Base-by-base conservation (phyloP, 1,284 basidiomycete genomes). In the Microbotryomycetes sp. region DNA sequence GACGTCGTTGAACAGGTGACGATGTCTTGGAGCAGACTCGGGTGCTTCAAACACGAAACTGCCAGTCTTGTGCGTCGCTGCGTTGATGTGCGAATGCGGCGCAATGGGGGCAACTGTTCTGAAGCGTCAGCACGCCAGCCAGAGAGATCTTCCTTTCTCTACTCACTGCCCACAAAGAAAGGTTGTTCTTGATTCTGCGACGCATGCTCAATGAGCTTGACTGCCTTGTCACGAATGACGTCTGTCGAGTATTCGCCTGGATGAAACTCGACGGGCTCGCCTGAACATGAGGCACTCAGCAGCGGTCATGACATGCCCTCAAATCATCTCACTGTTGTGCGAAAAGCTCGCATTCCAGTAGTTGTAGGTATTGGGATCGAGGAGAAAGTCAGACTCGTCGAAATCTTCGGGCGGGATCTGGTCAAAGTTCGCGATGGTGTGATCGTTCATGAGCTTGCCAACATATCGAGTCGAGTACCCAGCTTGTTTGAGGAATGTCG, bases 381-480 rank as follows among this genome's bases (percentile, higher is more conserved):
- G 64, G 1, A 75, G 63, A 49, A 72, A 64, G 50, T 73, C 73
- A 13, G 66, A 66, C n/a, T 60, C 56, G 55, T 61, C 55, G 50
- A 59, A 13, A 41, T 53, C 57, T 31, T 64, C 55, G n/a, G 68
- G 54, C 13, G 69, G 68, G 16, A 70, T 52, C 1, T 50, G 18
- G 31, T 67, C 68, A 56, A 66, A 69, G 52, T 73, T 73, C 6
- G 59, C 46, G 1, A 60, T 66, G 0, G 60, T 71, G 56, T 73
- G 71, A 30, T 62, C 72, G 52, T 74, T 74, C 73, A 74, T 73
- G 7, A 70, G 60, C 61, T 75, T 75, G 29, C 74, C 74, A 0
- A 64, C 63, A 62, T 74, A 75, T 56, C 66, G 71, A 0, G 73
- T 74, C 50, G 59, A 60, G 61, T 73, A 75, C 1, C 73, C 72